phyloP scores from a whole-genome alignment of 495 filamentous ascomycete genomes.

The Daldinia loculata region DNA sequence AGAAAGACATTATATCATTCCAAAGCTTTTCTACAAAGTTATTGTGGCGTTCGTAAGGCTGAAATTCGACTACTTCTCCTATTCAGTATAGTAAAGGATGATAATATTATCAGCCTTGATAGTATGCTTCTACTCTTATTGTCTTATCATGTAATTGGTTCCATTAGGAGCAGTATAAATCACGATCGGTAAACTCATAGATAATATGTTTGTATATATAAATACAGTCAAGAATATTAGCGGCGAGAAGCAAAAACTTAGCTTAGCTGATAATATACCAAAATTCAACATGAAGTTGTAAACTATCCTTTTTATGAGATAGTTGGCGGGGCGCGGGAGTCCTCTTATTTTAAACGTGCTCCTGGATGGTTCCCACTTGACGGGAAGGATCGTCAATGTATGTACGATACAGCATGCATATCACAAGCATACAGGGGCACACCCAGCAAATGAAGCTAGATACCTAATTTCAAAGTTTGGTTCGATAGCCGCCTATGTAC shows the following conservation, averaged over 20 bases:
- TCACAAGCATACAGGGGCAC: slow-evolving; percentile 1
- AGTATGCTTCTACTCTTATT: not conserved
- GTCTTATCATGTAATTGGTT: not conserved
- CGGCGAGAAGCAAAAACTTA: too few species aligned
- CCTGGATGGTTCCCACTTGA: not conserved
- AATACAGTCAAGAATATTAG: not conserved
- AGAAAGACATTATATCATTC: not conserved
- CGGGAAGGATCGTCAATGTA: slow-evolving; percentile 3
- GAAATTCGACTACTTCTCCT: not conserved
- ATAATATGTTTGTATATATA: not conserved
- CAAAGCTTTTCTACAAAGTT: not conserved
- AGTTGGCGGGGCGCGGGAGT: not conserved
- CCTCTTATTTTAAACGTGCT: not conserved
- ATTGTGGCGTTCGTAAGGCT: not conserved
- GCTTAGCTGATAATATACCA: not conserved
- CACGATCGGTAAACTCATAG: not conserved
- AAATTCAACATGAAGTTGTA: not conserved
- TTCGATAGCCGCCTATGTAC: slow-evolving; percentile 32
- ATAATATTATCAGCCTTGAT: not conserved
- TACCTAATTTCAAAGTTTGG: slow-evolving; percentile 23
- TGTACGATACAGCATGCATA: slow-evolving; percentile 3
- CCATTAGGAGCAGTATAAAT: not conserved
- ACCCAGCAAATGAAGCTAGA: slow-evolving; percentile 3
- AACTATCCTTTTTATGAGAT: not conserved
- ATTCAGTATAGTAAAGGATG: not conserved